Base-by-base conservation (phyloP, 768 basidiomycete genomes). In the Naganishia friedmannii region DNA sequence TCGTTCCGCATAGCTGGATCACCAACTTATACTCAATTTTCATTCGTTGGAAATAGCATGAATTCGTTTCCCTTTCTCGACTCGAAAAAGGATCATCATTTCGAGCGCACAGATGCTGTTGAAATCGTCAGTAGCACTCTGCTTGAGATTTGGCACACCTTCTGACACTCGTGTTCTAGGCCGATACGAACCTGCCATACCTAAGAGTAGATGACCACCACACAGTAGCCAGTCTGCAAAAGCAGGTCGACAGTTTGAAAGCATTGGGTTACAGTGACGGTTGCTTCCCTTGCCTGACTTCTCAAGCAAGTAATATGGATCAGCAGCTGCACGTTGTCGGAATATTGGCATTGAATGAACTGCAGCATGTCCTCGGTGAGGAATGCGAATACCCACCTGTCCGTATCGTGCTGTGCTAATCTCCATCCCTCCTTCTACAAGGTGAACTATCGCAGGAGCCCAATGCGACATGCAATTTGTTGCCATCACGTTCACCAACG, bases 1-100 rank as follows among this genome's bases (percentile, higher is more conserved):
- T 76, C 17, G 3, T 28, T 34, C 13, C 26, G 15, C 19, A 19
- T 1, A 10, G n/a, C 21, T 15, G 63, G 9, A 67, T 56, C 13
- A 9, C 23, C 34, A 6, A 31, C 34, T 9, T 9, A 71, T 17
- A 15, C 72, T 53, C 70, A 21, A 1, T 26, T 26, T 34, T 32
- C n/a, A n/a, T n/a, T 65, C 42, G 21, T 13, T n/a, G 5, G 2
- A 28, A 28, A 31, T 37, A 88, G 87, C 37, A 85, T 97, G 31
- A 87, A 87, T 53, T 88, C 94, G 78, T 85, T 98, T 13, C 96
- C 96, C 0, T 98, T 92, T 79, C 86, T 99, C 70, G 92, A 98
- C 78, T 83, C 88, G 54, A 98, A 95, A 81, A 88, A 89, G 72
- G 89, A 93, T 75, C 92, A 95, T 77, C 82, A 90, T 28, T 97